Conservation (phyloP, 495 filamentous ascomycete species). For the Antarctomyces pellizariae region DNA sequence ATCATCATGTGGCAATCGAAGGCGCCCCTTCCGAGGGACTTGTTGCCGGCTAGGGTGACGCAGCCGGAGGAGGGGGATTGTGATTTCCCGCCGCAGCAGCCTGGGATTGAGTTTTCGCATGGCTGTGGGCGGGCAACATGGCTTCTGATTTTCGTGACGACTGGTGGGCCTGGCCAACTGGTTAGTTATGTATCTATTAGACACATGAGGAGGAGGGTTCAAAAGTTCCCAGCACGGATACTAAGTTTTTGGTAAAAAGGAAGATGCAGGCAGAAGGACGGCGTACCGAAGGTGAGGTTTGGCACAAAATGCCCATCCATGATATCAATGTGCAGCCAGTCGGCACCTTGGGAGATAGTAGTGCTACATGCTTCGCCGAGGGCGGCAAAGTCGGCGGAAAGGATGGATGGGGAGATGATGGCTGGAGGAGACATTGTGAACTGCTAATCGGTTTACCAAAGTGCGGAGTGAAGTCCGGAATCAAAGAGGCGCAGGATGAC, state of each 20-base stretch:
- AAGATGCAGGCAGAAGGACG: no score
- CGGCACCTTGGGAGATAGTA: conserved; percentile 61
- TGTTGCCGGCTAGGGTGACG: conserved; percentile 13
- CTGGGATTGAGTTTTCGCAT: no score
- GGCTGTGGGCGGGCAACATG: conserved; percentile 43
- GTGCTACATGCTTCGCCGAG: conserved; percentile 64
- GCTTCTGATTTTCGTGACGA: conserved; percentile 76
- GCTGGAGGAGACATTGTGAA: conserved; percentile 57
- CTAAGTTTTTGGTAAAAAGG: no score
- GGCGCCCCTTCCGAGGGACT: conserved; percentile 48
- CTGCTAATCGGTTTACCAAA: no score
- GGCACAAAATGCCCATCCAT: conserved; percentile 98
- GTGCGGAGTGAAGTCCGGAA: no score
- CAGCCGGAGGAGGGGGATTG: no score
- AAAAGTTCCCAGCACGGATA: no score
- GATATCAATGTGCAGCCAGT: conserved; percentile 82
- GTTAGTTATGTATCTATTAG: no score
- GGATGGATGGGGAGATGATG: conserved; percentile 91
- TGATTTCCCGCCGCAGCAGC: no score
- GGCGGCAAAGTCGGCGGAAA: conserved; percentile 82
- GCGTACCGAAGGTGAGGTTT: conserved; percentile 85
- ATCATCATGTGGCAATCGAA: conserved; percentile 99
- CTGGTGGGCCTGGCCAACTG: no score
- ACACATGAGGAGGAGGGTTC: no score
- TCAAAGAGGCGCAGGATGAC: no score